Evolutionary conservation across 1,284 basidiomycete species (phyloP), one percentile per base, ranked within the genome.

Genomic region (Somion occarium): DNA sequence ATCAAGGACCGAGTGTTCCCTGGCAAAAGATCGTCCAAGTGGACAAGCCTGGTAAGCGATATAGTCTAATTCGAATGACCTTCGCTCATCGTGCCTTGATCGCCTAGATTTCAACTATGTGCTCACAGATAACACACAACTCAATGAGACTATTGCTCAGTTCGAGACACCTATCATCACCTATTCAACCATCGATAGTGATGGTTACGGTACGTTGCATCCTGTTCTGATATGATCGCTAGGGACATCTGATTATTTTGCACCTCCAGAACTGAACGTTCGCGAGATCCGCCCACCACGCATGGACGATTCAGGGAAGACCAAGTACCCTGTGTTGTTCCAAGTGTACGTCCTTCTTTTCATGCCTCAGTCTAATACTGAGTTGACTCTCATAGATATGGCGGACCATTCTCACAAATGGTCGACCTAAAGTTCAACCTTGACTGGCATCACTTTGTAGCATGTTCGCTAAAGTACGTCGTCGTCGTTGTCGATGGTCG

Each of bases 301-400:
- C 56, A 91, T 98, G 81, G 96, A 99, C 63, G 83, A 90, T 57
- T 86, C 89, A 7, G 96, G 96, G 3, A 82, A 90, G 30, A 93
- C 88, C 13, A 92, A 93, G 64, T 98, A 99, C 64, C 91, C 96
- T 0, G 92, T 98, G 11, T 73, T 97, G 11, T 93, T 97, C 74
- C 73, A 80, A 49, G 88, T 96, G 79, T 93, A 68, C 61, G 82
- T 74, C 18, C n/a, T 24, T 20, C 19, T 26, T 20, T 18, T 42
- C 41, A 5, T 46, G 12, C 18, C 20, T 39, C 24, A 23, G 24
- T 20, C 39, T 18, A 34, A 25, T 18, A 39, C 13, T 44, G 13
- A 15, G n/a, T 38, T 20, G 20, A 46, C 15, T 15, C 1, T 3
- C 3, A 26, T 56, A 91, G 88, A 19, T 98, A 98, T 61, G 95